Conservation (phyloP, 1,139 yeast genomes). For the Pichia sp. region DNA sequence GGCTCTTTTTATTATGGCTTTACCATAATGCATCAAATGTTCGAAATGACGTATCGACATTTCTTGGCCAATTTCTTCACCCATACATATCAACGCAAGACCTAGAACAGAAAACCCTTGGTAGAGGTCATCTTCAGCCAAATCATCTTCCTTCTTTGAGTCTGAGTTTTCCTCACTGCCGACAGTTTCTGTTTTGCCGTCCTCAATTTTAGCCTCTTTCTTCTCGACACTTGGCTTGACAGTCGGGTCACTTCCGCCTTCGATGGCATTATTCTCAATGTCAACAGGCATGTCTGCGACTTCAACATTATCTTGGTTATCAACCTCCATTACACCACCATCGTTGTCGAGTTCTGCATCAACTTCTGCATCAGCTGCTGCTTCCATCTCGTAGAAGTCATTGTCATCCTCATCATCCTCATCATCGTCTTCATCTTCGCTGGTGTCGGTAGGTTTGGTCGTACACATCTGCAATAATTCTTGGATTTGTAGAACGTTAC, state of each 20-base stretch:
- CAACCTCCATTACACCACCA: constrained; percentile 12
- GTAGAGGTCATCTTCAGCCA: constrained; percentile 53
- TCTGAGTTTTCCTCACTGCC: constrained; percentile 24
- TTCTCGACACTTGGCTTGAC: constrained; percentile 5
- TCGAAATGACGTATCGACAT: constrained; percentile 97
- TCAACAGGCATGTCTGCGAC: constrained; percentile 14
- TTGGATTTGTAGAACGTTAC: constrained; percentile 94
- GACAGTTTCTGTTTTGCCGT: constrained; percentile 18
- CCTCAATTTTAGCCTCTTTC: constrained; percentile 8
- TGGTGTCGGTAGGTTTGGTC: constrained; percentile 41
- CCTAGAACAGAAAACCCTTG: constrained; percentile 94
- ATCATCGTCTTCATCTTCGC: constrained; percentile 45
- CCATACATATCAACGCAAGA: constrained; percentile 92
- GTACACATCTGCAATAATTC: constrained; percentile 85
- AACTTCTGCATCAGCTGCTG: constrained; percentile 32
- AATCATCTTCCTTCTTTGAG: constrained; percentile 26
- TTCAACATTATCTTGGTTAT: constrained; percentile 12
- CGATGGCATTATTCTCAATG: constrained; percentile 7
- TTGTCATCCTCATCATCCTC: constrained; percentile 36
- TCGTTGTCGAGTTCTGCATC: constrained; percentile 8
- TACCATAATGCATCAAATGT: constrained; percentile 97
- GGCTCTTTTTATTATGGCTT: constrained; percentile 83
- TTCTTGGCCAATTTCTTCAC: constrained; percentile 96
- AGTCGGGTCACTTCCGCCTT: constrained; percentile 3
- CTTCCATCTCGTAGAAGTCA: constrained; percentile 14